phyloP scores from a whole-genome alignment of 2,329 filamentous ascomycete genomes.

The Diaporthe ilicicola region DNA sequence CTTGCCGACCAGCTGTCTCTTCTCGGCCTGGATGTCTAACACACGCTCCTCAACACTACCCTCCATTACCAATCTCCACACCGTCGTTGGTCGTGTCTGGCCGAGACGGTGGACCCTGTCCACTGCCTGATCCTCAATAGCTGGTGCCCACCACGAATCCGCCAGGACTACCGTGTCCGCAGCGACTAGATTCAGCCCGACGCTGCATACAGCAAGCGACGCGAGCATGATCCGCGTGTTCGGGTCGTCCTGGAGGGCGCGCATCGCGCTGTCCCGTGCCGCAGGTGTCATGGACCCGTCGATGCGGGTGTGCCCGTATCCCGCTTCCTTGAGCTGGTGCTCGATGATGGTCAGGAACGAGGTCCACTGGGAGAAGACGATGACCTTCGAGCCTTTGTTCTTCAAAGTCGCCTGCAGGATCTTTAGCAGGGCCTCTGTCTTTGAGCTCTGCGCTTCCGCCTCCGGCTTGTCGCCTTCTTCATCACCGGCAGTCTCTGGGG shows the following conservation, averaged over 20 bases:
- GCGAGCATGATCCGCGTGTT: slow-evolving; percentile 81
- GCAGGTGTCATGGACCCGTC: slow-evolving; percentile 81
- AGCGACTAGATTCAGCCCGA: slow-evolving; percentile 85
- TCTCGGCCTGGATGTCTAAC: slow-evolving; percentile 79
- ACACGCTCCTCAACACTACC: slow-evolving; percentile 83
- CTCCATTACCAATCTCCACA: slow-evolving; percentile 85
- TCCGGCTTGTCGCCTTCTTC: slow-evolving; percentile 63
- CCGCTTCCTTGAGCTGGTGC: slow-evolving; percentile 67
- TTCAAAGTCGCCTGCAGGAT: slow-evolving; percentile 76
- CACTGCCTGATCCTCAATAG: slow-evolving; percentile 90
- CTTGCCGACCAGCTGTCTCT: slow-evolving; percentile 78
- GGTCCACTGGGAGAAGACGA: slow-evolving; percentile 83
- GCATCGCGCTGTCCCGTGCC: slow-evolving; percentile 76
- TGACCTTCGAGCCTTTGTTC: slow-evolving; percentile 71
- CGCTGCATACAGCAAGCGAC: slow-evolving; percentile 81
- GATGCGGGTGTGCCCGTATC: slow-evolving; percentile 74
- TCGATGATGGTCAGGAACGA: slow-evolving; percentile 78
- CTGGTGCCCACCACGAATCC: slow-evolving; percentile 91
- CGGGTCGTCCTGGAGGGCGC: slow-evolving; percentile 71
- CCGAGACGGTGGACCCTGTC: slow-evolving; percentile 88
- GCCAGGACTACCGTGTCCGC: slow-evolving; percentile 86
- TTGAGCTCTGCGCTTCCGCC: slow-evolving; percentile 75
- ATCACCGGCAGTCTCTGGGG: slow-evolving; percentile 60
- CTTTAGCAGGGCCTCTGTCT: slow-evolving; percentile 80
- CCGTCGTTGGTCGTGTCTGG: slow-evolving; percentile 79